Percentiles rank a stretch among this genome's conserved stretches.
These are phyloP conservation scores for Clarireedia monteithiana DNA, from an alignment of 2,329 filamentous ascomycete genomes.

Conservation along the genomic window DNA sequence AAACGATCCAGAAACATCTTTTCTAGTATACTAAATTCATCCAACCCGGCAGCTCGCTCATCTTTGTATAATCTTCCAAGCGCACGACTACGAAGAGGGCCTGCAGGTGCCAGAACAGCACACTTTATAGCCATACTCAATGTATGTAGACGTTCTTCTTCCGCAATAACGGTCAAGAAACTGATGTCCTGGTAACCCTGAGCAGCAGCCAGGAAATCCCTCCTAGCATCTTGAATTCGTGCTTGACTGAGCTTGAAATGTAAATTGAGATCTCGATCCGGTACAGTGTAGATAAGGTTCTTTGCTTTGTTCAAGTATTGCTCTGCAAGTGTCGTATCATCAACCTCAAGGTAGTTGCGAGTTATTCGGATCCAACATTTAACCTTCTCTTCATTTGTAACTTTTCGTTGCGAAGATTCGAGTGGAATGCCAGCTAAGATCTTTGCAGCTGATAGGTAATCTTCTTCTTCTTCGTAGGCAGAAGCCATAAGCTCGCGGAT, in stretches of 20 bases:
- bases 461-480: slow-evolving; percentile 74
- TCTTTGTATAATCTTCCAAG: slow-evolving; percentile 89
- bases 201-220: slow-evolving; percentile 81
- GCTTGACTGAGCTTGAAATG: slow-evolving; percentile 90
- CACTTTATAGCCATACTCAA: slow-evolving; percentile 85
- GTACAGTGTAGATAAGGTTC: slow-evolving; percentile 75
- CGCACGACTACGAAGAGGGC: slow-evolving; percentile 71
- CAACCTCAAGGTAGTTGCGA: slow-evolving; percentile 86
- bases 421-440: slow-evolving; percentile 71
- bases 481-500: slow-evolving; percentile 76
- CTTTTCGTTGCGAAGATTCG: slow-evolving; percentile 78
- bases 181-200: slow-evolving; percentile 84
- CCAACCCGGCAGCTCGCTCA: slow-evolving; percentile 66
- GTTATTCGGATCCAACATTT: slow-evolving; percentile 89
- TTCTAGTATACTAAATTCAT: slow-evolving; percentile 83
- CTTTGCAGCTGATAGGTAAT: slow-evolving; percentile 71
- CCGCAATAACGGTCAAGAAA: slow-evolving; percentile 68
- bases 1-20: slow-evolving; percentile 96
- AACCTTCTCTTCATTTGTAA: slow-evolving; percentile 76
- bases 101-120: slow-evolving; percentile 85
- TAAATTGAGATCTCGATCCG: slow-evolving; percentile 65
- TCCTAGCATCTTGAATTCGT: slow-evolving; percentile 83
- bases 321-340: slow-evolving; percentile 80
- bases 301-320: slow-evolving; percentile 91
- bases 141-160: slow-evolving; percentile 78